Percentiles rank a stretch among this genome's conserved stretches.
Evolutionary conservation across 306 rosid genomes (phyloP).

Genomic region (Hippophae tibetana): DNA sequence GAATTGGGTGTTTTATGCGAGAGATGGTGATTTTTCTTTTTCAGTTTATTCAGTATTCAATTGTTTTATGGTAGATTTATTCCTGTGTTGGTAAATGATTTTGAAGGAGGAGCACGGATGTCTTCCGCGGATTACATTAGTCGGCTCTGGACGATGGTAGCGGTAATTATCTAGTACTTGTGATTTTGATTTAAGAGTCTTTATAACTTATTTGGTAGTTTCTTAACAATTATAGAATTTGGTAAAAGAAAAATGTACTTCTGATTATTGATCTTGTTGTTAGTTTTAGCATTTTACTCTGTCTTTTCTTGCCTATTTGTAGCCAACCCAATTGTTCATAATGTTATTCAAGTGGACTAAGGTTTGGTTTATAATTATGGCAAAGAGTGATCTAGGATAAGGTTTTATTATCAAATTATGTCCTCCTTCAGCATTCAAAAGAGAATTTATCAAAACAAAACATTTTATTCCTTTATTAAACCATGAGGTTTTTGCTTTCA

Average conservation of each 20-base stretch:
- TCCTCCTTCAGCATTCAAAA: no score
- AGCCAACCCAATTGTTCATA: no score
- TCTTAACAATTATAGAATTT: slow-evolving; percentile 3
- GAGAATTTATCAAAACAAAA: no score
- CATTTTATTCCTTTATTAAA: no score
- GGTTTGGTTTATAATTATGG: no score
- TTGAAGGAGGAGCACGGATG: slow-evolving; percentile 10
- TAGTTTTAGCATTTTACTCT: not conserved
- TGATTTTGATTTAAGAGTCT: not conserved
- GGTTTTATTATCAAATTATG: no score
- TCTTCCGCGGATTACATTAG: no score
- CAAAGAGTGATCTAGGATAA: no score
- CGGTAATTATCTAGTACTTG: slow-evolving; percentile 35
- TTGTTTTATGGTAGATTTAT: slow-evolving; percentile 6
- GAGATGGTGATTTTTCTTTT: not conserved
- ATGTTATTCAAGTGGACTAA: no score
- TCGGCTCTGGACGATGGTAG: slow-evolving; percentile 54
- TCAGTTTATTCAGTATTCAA: not conserved
- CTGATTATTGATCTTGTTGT: not conserved
- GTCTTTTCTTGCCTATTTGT: no score
- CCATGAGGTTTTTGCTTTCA: no score
- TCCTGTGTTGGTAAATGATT: slow-evolving; percentile 36
- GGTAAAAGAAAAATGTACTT: slow-evolving; percentile 1
- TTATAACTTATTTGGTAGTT: not conserved
- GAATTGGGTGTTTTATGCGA: not conserved